phyloP scores from a whole-genome alignment of 1,284 basidiomycete genomes.

The Anthracocystis panici-leucophaei region DNA sequence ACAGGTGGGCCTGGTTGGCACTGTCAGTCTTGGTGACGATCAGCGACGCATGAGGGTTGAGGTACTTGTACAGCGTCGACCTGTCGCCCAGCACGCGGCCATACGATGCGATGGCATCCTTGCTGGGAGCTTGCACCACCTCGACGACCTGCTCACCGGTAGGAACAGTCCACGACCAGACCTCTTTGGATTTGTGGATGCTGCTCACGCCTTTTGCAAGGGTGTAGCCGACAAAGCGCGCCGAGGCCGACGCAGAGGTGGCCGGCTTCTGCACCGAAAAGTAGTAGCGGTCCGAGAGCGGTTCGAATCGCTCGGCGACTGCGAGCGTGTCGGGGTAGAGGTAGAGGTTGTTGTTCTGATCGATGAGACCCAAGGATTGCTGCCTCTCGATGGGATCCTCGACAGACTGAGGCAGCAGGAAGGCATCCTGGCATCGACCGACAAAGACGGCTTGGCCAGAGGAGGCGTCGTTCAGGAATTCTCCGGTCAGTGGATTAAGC shows the following conservation, averaged over 20 bases:
- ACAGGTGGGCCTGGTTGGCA: constrained; percentile 74
- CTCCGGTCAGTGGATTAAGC: constrained; percentile 65
- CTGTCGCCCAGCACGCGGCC: constrained; percentile 89
- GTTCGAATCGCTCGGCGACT: constrained; percentile 45
- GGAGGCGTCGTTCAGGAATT: constrained; percentile 46
- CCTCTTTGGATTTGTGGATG: constrained; percentile 30
- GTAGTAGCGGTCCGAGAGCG: constrained; percentile 41
- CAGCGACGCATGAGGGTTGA: constrained; percentile 83
- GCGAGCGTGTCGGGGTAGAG: constrained; percentile 55
- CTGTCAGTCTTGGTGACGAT: constrained; percentile 71
- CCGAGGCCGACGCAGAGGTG: constrained; percentile 5
- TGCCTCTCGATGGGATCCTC: constrained; percentile 57
- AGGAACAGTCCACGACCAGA: constrained; percentile 58
- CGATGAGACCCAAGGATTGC: constrained; percentile 76
- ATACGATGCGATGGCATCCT: constrained; percentile 44
- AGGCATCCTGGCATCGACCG: constrained; percentile 52
- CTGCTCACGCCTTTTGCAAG: constrained; percentile 36
- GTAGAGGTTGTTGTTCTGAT: constrained; percentile 71
- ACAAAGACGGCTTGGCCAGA: constrained; percentile 50
- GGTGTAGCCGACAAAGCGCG: constrained; percentile 47
- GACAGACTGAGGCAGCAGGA: constrained; percentile 49
- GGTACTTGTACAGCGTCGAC: constrained; percentile 91
- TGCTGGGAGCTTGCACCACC: constrained; percentile 28
- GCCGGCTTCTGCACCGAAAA: constrained; percentile 26
- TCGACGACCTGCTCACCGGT: constrained; percentile 48